Percentiles rank a stretch among this genome's conserved stretches.
Evolutionary conservation across 2,329 filamentous ascomycete species (phyloP).

Genomic region (Fusarium austroafricanum): DNA sequence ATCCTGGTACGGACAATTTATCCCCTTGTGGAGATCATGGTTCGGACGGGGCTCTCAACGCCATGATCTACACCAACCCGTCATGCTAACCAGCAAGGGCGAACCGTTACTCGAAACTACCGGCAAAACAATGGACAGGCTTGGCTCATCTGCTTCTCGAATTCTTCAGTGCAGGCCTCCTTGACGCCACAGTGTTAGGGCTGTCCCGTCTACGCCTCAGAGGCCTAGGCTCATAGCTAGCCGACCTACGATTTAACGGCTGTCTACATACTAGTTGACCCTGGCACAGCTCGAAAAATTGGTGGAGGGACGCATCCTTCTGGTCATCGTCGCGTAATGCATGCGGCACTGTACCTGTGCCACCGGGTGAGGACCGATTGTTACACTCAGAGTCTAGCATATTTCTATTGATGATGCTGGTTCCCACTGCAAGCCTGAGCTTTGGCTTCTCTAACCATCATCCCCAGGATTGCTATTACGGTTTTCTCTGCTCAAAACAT

Average conservation of each 20-base stretch:
- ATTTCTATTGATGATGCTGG: constrained; percentile 43
- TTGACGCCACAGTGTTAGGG: constrained; percentile 35
- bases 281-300: constrained; percentile 24
- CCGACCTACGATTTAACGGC: constrained; percentile 24
- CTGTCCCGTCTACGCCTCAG: constrained; percentile 27
- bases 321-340: constrained; percentile 36
- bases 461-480: constrained; percentile 18
- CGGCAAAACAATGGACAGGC: constrained; percentile 37
- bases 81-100: constrained; percentile 44
- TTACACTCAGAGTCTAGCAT: constrained; percentile 28
- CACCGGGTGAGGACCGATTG: constrained; percentile 34
- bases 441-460: constrained; percentile 23
- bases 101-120: constrained; percentile 44
- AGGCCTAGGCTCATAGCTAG: constrained; percentile 19
- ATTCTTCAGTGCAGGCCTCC: constrained; percentile 31
- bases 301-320: constrained; percentile 21
- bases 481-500: constrained; percentile 24
- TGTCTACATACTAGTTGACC: constrained; percentile 8
- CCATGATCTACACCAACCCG: constrained; percentile 48
- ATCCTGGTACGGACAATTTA: constrained; percentile 46
- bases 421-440: constrained; percentile 41
- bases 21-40: constrained; percentile 50
- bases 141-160: constrained; percentile 39
- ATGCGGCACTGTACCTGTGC: constrained; percentile 41
- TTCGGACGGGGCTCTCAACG: constrained; percentile 48